Evolutionary conservation across 2,329 filamentous ascomycete genomes (phyloP).

Genomic region (Pestalotiopsis sp.): DNA sequence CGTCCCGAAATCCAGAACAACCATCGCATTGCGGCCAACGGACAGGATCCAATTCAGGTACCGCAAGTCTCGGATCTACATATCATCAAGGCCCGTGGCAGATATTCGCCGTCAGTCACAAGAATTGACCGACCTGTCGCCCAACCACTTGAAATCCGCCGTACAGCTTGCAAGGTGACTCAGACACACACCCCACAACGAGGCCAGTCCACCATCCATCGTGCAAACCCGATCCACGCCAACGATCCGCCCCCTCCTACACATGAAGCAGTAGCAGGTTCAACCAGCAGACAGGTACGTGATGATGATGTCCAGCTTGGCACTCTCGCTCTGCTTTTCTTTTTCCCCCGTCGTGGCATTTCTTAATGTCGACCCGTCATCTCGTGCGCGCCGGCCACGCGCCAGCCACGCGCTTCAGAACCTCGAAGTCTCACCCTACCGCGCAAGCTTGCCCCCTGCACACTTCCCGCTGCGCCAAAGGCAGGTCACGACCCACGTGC

Average conservation of each 20-base stretch:
- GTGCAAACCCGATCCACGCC: neutral
- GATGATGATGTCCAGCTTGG: neutral
- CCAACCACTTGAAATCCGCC: neutral
- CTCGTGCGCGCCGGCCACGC: constrained; percentile 5
- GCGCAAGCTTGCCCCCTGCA: neutral
- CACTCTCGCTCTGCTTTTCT: neutral
- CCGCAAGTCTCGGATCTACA: neutral
- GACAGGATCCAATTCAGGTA: neutral
- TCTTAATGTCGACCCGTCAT: neutral
- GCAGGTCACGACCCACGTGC: neutral
- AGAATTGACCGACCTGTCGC: neutral
- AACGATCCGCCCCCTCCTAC: neutral
- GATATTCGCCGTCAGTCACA: neutral
- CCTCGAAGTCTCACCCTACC: neutral
- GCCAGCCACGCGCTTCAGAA: constrained; percentile 10
- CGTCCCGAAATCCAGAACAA: neutral
- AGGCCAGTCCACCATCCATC: neutral
- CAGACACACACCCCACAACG: neutral
- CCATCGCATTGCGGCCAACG: neutral
- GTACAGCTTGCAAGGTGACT: neutral
- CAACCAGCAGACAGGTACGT: neutral
- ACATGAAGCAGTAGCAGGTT: neutral
- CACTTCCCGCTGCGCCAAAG: neutral
- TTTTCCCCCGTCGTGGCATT: neutral
- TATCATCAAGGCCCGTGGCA: neutral